phyloP scores from a whole-genome alignment of 139 green algal species.

The Nannochloris sp. region DNA sequence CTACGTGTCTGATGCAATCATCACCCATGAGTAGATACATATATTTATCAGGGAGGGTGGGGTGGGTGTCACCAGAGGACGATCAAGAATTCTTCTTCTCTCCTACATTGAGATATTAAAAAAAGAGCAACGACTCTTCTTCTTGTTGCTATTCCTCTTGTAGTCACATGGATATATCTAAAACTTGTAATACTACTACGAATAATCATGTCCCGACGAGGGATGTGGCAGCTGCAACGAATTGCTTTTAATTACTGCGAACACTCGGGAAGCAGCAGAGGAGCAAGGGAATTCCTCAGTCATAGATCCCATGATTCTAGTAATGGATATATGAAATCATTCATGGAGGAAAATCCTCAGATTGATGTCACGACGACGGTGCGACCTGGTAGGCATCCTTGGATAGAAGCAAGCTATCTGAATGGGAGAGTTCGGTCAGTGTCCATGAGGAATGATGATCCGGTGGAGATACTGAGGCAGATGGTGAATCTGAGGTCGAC shows the following conservation, averaged over 20 bases:
- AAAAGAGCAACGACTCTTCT: too few species aligned
- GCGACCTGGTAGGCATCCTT: neutral
- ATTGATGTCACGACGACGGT: constrained; percentile 1
- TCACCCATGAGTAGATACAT: too few species aligned
- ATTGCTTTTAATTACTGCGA: constrained; percentile 34
- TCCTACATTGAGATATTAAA: too few species aligned
- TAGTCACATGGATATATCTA: too few species aligned
- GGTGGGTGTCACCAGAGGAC: too few species aligned
- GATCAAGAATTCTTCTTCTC: too few species aligned
- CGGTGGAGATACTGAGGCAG: constrained; percentile 33
- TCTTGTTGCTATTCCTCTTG: too few species aligned
- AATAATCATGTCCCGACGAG: constrained; percentile 28
- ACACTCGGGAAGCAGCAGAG: constrained; percentile 29
- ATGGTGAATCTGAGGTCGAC: constrained; percentile 22
- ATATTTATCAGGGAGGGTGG: too few species aligned
- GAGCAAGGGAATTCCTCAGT: constrained; percentile 8
- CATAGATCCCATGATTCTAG: neutral
- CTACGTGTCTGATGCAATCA: too few species aligned
- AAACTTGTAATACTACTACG: too few species aligned
- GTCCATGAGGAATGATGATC: constrained; percentile 18
- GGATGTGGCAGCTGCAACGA: constrained; percentile 35
- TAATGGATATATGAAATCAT: constrained; percentile 33
- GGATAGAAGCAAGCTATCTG: neutral
- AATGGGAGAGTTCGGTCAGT: constrained; percentile 21
- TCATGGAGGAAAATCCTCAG: constrained; percentile 33